phyloP scores from a whole-genome alignment of 2,329 filamentous ascomycete species.

The Diaporthe caulivora region DNA sequence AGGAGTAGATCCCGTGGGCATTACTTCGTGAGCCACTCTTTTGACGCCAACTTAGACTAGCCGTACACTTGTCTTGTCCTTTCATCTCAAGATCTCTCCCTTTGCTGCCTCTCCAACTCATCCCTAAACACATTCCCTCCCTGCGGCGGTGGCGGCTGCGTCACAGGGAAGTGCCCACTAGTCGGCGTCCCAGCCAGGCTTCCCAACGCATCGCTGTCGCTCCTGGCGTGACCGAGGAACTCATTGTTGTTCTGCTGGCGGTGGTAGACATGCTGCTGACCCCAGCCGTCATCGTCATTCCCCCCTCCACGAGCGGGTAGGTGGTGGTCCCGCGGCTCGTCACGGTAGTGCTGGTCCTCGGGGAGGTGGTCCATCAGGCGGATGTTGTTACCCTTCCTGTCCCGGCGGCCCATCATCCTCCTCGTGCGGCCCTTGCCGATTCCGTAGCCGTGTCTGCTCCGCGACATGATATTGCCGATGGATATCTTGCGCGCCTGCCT shows the following conservation, averaged over 20 bases:
- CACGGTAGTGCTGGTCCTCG: constrained; percentile 45
- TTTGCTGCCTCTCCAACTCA: constrained; percentile 62
- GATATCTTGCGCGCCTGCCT: constrained; percentile 62
- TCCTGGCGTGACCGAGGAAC: constrained; percentile 45
- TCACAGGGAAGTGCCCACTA: constrained; percentile 53
- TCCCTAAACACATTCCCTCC: constrained; percentile 61
- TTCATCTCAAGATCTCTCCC: constrained; percentile 47
- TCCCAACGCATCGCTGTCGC: constrained; percentile 62
- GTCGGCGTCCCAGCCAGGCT: constrained; percentile 63
- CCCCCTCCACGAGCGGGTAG: not conserved
- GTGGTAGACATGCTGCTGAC: constrained; percentile 44
- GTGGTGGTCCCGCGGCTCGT: constrained; percentile 27
- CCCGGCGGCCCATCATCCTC: constrained; percentile 50
- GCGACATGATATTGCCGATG: constrained; percentile 65
- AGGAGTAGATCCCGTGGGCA: too few relatives aligned
- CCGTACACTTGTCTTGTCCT: too few relatives aligned
- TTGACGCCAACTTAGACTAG: too few relatives aligned
- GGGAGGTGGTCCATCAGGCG: constrained; percentile 56
- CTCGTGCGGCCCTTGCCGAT: constrained; percentile 50
- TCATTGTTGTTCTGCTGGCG: constrained; percentile 47
- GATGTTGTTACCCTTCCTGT: constrained; percentile 52
- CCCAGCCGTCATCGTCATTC: not conserved
- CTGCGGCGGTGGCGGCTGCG: constrained; percentile 47
- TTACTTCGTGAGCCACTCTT: too few relatives aligned
- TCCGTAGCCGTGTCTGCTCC: constrained; percentile 57